Conservation (phyloP, 495 filamentous ascomycete species). For the Hyaloscypha variabilis region DNA sequence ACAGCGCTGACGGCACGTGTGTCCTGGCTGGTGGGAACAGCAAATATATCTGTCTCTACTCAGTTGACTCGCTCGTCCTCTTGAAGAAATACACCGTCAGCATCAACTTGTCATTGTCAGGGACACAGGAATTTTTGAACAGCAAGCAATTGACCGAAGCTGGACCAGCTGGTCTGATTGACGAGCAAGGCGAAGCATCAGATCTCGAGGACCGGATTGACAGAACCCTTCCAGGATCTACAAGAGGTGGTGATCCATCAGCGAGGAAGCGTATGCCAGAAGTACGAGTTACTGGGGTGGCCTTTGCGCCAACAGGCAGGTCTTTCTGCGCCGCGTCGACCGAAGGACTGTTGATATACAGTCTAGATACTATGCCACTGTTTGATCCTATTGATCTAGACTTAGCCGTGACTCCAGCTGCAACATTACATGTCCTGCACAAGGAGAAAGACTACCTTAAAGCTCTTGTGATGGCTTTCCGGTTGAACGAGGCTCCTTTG, state of each 20-base stretch:
- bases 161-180: constrained; percentile 79
- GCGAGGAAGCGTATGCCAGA: constrained; percentile 74
- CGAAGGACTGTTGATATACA: constrained; percentile 91
- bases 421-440: constrained; percentile 72
- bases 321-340: constrained; percentile 94
- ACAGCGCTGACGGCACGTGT: constrained; percentile 89
- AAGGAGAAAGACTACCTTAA: constrained; percentile 82
- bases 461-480: constrained; percentile 95
- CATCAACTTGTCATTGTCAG: constrained; percentile 89
- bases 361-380: constrained; percentile 73
- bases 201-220: constrained; percentile 87
- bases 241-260: constrained; percentile 77
- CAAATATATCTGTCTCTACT: constrained; percentile 97
- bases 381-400: constrained; percentile 98
- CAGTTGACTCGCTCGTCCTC: constrained; percentile 83
- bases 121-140: constrained; percentile 96
- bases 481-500: constrained; percentile 78
- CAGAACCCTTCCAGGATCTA: constrained; percentile 82
- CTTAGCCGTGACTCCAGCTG: constrained; percentile 84
- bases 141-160: constrained; percentile 89
- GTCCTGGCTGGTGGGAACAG: constrained; percentile 89
- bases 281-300: constrained; percentile 81
- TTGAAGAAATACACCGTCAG: constrained; percentile 94
- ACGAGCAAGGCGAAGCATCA: constrained; percentile 84
- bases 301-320: constrained; percentile 85